phyloP scores from a whole-genome alignment of 306 rosid species.

The Cucumis melo region DNA sequence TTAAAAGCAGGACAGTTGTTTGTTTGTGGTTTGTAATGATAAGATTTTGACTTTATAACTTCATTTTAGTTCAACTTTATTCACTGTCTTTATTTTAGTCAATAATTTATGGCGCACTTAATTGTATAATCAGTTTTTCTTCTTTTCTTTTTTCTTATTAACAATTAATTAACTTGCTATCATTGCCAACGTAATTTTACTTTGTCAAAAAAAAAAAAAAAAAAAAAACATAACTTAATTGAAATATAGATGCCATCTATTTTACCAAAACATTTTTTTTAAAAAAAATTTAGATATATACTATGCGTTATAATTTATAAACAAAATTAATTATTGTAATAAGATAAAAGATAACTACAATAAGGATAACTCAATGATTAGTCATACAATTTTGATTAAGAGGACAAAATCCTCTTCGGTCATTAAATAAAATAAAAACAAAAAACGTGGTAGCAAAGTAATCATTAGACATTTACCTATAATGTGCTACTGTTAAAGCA shows the following conservation, averaged over 20 bases:
- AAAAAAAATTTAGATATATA: background rate
- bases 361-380: too few relatives aligned
- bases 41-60: background rate
- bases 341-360: background rate
- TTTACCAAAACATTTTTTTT: too few relatives aligned
- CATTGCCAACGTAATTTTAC: too few relatives aligned
- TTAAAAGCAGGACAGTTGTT: background rate
- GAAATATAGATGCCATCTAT: too few relatives aligned
- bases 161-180: background rate
- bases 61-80: background rate
- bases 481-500: background rate
- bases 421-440: background rate
- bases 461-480: background rate
- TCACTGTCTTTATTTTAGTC: background rate
- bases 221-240: too few relatives aligned
- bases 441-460: background rate
- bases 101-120: background rate
- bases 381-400: too few relatives aligned
- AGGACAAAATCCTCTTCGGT: too few relatives aligned
- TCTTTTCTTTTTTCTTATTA: background rate
- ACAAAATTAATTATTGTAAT: background rate
- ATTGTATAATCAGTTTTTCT: background rate
- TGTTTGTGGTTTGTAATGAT: background rate
- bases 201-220: too few relatives aligned
- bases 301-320: background rate